phyloP scores from a whole-genome alignment of 495 filamentous ascomycete genomes.

The Daldinia concentrica region DNA sequence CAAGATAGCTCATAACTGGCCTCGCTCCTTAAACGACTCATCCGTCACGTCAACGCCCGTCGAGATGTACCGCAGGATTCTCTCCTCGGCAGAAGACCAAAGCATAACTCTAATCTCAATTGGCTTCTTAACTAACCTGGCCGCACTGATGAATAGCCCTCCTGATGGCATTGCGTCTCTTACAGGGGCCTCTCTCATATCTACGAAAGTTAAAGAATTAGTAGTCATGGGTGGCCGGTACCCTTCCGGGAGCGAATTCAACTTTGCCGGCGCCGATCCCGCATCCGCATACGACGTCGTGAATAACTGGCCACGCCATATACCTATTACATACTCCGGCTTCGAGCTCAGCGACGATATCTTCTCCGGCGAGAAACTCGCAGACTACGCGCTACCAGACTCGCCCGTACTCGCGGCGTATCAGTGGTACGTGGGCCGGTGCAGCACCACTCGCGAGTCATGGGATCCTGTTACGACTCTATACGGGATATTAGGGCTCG shows the following conservation, averaged over 20 bases:
- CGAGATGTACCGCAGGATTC: conserved; percentile 52
- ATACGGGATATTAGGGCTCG: conserved; percentile 55
- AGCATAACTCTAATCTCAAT: conserved; percentile 58
- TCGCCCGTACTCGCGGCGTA: conserved; percentile 57
- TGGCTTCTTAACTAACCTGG: conserved; percentile 56
- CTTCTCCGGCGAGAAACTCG: conserved; percentile 49
- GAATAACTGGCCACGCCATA: conserved; percentile 50
- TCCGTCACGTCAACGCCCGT: conserved; percentile 56
- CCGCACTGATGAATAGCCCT: conserved; percentile 51
- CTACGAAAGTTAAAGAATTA: conserved; percentile 54
- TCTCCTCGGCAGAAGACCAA: conserved; percentile 47
- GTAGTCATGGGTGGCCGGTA: conserved; percentile 60
- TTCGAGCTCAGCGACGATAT: conserved; percentile 50
- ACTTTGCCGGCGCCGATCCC: conserved; percentile 53
- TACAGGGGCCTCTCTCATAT: conserved; percentile 49
- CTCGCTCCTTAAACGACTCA: conserved; percentile 45
- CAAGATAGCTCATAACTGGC: conserved; percentile 56
- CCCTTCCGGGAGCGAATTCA: conserved; percentile 54
- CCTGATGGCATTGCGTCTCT: conserved; percentile 49
- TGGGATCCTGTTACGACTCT: conserved; percentile 59
- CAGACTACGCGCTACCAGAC: conserved; percentile 38
- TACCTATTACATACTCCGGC: conserved; percentile 49
- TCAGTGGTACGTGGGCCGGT: conserved; percentile 38
- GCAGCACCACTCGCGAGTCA: conserved; percentile 42
- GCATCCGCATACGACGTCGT: conserved; percentile 49